Conservation (phyloP, 371 early-diverging fungal genomes). For the Zopfochytrium polystomum region DNA sequence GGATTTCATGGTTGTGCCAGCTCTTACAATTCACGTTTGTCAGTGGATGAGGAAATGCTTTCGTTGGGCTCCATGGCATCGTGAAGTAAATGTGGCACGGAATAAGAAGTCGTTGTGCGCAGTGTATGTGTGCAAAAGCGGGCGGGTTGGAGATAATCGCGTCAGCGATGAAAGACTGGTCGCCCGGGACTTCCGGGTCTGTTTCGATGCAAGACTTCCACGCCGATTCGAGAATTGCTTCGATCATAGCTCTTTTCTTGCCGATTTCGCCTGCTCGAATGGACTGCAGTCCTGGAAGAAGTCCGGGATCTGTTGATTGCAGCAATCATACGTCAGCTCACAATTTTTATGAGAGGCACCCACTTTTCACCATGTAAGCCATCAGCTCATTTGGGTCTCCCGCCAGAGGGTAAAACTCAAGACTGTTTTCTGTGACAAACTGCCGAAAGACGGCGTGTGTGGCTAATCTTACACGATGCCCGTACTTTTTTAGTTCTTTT, state of each 20-base stretch:
- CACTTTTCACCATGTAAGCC: too few relatives aligned
- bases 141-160: slow-evolving; percentile 38
- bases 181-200: slow-evolving; percentile 20
- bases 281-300: slow-evolving; percentile 25
- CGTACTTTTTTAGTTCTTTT: slow-evolving; percentile 27
- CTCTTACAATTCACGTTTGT: too few relatives aligned
- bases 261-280: slow-evolving; percentile 32
- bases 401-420: too few relatives aligned
- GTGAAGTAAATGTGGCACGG: slow-evolving; percentile 38
- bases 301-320: slow-evolving; percentile 35
- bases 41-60: slow-evolving; percentile 35
- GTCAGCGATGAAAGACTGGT: slow-evolving; percentile 21
- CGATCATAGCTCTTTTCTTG: slow-evolving; percentile 30
- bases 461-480: slow-evolving; percentile 36
- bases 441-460: slow-evolving; percentile 31
- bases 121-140: slow-evolving; percentile 37
- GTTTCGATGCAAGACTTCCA: slow-evolving; percentile 28
- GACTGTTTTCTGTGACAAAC: slow-evolving; percentile 29
- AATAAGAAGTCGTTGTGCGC: slow-evolving; percentile 31
- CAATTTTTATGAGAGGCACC: too few relatives aligned
- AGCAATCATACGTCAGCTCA: too few relatives aligned
- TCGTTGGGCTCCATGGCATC: slow-evolving; percentile 40
- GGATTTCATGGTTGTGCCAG: too few relatives aligned
- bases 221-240: slow-evolving; percentile 24
- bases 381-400: slow-evolving; percentile 42